phyloP scores from a whole-genome alignment of 2,329 filamentous ascomycete genomes.

The Ambrosiella beaveri region DNA sequence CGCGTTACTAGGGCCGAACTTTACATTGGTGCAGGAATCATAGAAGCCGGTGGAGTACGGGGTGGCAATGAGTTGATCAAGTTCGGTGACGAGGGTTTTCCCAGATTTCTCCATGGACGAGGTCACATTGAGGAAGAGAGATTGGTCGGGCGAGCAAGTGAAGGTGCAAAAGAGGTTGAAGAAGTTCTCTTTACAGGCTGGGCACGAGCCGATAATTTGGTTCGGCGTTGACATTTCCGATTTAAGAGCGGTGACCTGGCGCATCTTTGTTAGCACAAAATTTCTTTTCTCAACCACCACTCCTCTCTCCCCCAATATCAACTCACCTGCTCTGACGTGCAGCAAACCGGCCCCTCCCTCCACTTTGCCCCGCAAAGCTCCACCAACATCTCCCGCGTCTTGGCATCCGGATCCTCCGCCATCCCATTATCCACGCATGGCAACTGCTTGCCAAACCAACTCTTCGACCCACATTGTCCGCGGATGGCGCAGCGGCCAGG shows the following conservation, averaged over 20 bases:
- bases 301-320: not conserved
- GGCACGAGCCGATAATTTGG: conserved; percentile 79
- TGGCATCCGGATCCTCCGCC: conserved; percentile 55
- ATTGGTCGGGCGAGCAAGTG: conserved; percentile 94
- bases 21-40: conserved; percentile 96
- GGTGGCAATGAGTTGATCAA: conserved; percentile 76
- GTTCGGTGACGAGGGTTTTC: conserved; percentile 52
- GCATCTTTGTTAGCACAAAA: conserved; percentile 1
- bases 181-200: conserved; percentile 96
- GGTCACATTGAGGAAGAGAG: conserved; percentile 86
- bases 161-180: conserved; percentile 97
- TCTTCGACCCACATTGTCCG: conserved; percentile 79
- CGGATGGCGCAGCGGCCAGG: conserved; percentile 77
- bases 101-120: conserved; percentile 43
- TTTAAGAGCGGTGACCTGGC: conserved; percentile 58
- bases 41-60: conserved; percentile 79
- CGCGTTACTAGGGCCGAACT: conserved; percentile 85
- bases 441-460: conserved; percentile 74
- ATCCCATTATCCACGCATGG: conserved; percentile 84
- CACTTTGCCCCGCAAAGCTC: conserved; percentile 77
- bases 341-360: conserved; percentile 72
- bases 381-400: conserved; percentile 60
- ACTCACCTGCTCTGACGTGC: conserved; percentile 56
- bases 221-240: conserved; percentile 76
- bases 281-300: not conserved